Base-by-base conservation (phyloP, 1,284 basidiomycete species). In the Trichosporon sp. region DNA sequence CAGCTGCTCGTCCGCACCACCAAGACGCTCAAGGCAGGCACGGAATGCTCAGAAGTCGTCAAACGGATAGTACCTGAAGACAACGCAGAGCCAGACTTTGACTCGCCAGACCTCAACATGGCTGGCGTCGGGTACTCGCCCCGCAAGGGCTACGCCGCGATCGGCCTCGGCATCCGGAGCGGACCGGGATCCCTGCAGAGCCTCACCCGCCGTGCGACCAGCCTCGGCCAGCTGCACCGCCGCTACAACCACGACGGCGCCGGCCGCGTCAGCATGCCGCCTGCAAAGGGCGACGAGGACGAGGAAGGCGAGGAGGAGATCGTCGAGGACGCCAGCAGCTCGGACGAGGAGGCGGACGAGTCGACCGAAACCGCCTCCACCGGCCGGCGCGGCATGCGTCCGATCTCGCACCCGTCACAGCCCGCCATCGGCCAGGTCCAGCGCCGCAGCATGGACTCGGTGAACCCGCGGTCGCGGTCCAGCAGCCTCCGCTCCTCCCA, bases 11-110 rank as follows among this genome's bases (percentile, higher is more conserved):
- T 89, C 65, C 89, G 90, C 12, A 94, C 95, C 3, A 98, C 95
- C 0, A 88, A 88, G 65, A 92, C 95, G 2, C 85, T 96, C 71
- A 91, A 93, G 75, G 89, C 91, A 25, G 93, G 92, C 31, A 89
- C 91, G n/a, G 93, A 95, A 73, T 95, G 93, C 79, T 90, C 93
- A 34, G 87, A 89, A 8, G 88, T 92, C 9, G 90, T 95, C 70
- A 92, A 91, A 80, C 86, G 89, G 68, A 92, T 91, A 78, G 81
- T 93, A 67, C 76, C 77, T 8, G 75, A 77, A 25, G 72, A 73
- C 79, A 62, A 80, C 81, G 67, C 60, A n/a, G 67, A 68, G 18
- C 65, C 66, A 34, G 64, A 67, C 34, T 71, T 60, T 31, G 66
- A 71, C 44, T 70, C 65, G 5, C 58, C 63, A 9, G 65, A 47